Base-by-base conservation (phyloP, 1,284 basidiomycete species). In the Pyrrhoderma lamaoense region DNA sequence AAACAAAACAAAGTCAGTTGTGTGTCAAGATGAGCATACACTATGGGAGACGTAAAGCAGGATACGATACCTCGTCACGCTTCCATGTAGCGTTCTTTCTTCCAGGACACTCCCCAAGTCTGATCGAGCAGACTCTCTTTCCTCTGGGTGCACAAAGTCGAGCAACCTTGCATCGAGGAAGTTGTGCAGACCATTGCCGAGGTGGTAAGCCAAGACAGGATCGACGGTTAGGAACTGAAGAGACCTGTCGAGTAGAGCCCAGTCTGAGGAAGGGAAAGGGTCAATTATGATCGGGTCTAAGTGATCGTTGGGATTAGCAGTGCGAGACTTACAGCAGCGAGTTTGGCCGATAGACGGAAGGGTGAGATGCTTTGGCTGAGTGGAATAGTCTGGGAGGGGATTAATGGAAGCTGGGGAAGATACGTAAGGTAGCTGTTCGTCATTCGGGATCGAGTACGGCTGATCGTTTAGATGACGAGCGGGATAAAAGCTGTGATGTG, bases 141-240 rank as follows among this genome's bases (percentile, higher is more conserved):
- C 94, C 52, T 89, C 88, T 21, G 92, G 92, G 62, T 96, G 93
- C 39, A 97, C 89, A 63, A 91, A 94, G 52, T 82, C 77, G 56
- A 96, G 75, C 38, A 97, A 75, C 18, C 82, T 80, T 59, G 80
- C 81, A 50, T 87, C 88, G 57, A 91, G 69, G 63, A 97, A 75
- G 18, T 67, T 61, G 22, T 76, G 67, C 0, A 84, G 81, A 67
- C 93, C 83, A 49, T 79, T 75, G 21, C 76, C 80, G 60, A 96
- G 80, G 66, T 95, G 91, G 56, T 64, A 67, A 21, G 80, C 73
- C 55, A 96, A 75, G 51, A 91, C 80, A 47, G 93, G 94, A 70
- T 96, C 94, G 58, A 93, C 76, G 69, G 92, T 93, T 57, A 93
- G 79, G 69, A 93, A 94, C 45, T 79, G 71, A 46, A 96, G 78